Base-by-base conservation (phyloP, 1,139 yeast genomes). In the Taphrina populina region DNA sequence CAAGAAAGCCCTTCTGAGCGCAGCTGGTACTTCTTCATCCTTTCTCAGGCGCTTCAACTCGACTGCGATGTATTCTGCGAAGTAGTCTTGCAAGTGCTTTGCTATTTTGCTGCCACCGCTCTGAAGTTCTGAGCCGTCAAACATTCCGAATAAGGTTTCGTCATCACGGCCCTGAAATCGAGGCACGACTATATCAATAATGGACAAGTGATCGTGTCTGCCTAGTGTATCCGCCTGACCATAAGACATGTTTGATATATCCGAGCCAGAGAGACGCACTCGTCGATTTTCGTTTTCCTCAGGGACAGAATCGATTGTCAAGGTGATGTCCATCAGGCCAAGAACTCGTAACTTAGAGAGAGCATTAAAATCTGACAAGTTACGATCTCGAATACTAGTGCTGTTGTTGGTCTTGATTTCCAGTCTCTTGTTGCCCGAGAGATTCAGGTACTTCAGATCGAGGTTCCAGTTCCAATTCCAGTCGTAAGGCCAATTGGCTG, bases 401-500 rank as follows among this genome's bases (percentile, higher is more conserved):
- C 70, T 51, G 76, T 68, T 66, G 73, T 73, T 59, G 57, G 81
- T 83, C 65, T 82, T 83, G 63, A 92, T 88, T 67, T 92, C 98
- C 61, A 94, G 81, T 61, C 96, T 77, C 66, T 85, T 84, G 67
- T 94, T 94, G 39, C 97, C 97, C 0, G 96, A 87, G 61, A 94
- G 83, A 68, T 90, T 92, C 67, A 94, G 77, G 65, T 85, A 88
- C 63, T 76, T 80, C 68, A 94, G 75, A 45, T 83, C 82, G 57
- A 77, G 74, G 66, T 92, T 94, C 75, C 82, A 83, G 65, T 85
- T 84, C 98, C 98, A 94, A 69, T 88, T 92, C 97, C 97, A 92
- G 68, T 92, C 98, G 67, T 88, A 90, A 5, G 95, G 95, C 80
- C 90, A 87, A 67, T 92, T 92, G 11, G 94, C 84, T 58, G 92